Percentiles rank a stretch among this genome's conserved stretches.
Evolutionary conservation across 2,329 filamentous ascomycete species (phyloP).

Genomic region (Alternaria arborescens): DNA sequence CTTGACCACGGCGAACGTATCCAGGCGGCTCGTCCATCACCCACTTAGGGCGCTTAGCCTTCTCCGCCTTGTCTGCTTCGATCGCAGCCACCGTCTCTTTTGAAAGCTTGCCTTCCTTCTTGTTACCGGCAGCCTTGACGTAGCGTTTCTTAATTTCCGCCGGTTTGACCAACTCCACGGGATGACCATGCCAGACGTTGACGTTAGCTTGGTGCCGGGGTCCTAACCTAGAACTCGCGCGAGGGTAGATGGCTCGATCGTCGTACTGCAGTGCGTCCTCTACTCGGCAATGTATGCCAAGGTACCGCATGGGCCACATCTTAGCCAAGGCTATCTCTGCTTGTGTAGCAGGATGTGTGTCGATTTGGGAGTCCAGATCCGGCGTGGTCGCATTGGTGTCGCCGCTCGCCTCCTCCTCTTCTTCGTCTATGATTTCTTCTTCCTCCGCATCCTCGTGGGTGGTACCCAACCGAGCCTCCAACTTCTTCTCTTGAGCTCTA

Average conservation of each 20-base stretch:
- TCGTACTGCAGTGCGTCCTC: conserved; percentile 97
- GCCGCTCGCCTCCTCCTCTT: conserved; percentile 72
- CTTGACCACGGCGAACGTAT: conserved; percentile 85
- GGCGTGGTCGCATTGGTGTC: conserved; percentile 68
- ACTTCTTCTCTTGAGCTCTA: conserved; percentile 89
- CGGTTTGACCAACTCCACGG: conserved; percentile 90
- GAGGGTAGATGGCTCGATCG: conserved; percentile 90
- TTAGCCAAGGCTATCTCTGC: conserved; percentile 93
- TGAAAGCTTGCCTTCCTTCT: conserved; percentile 78
- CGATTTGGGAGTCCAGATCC: conserved; percentile 61
- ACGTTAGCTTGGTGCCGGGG: conserved; percentile 91
- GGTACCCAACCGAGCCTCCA: conserved; percentile 79
- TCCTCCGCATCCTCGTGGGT: conserved; percentile 66
- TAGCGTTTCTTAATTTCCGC: conserved; percentile 83
- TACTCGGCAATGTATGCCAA: conserved; percentile 93
- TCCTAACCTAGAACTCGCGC: conserved; percentile 90
- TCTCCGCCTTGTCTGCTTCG: conserved; percentile 81
- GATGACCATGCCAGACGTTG: conserved; percentile 81
- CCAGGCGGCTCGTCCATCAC: conserved; percentile 89
- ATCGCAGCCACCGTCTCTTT: conserved; percentile 82
- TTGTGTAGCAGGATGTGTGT: conserved; percentile 72
- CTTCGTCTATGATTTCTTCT: conserved; percentile 69
- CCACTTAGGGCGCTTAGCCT: conserved; percentile 88
- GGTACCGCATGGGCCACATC: conserved; percentile 94
- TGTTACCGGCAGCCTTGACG: conserved; percentile 67